phyloP scores from a whole-genome alignment of 2,329 filamentous ascomycete genomes.

The Scytalidium lignicola region DNA sequence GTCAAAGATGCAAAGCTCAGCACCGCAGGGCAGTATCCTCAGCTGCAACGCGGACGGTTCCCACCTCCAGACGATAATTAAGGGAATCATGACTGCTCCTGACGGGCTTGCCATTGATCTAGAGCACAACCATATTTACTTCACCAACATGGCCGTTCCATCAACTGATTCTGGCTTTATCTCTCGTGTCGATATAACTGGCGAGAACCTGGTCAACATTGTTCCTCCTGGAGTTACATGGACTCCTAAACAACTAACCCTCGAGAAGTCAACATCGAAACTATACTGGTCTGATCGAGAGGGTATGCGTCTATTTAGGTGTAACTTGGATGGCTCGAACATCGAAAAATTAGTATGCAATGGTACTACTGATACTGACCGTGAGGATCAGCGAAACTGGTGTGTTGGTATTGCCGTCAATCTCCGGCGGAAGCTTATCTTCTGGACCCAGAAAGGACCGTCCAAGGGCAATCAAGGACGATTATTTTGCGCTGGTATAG shows the following conservation, averaged over 20 bases:
- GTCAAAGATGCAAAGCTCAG: no score
- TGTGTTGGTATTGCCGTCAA: slow-evolving; percentile 52
- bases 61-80: no score
- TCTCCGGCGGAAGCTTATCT: slow-evolving; percentile 38
- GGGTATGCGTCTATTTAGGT: slow-evolving; percentile 35
- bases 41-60: no score
- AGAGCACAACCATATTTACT: no score
- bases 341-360: slow-evolving; percentile 29
- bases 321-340: slow-evolving; percentile 33
- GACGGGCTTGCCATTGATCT: no score
- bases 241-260: slow-evolving; percentile 42
- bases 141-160: no score
- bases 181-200: slow-evolving; percentile 33
- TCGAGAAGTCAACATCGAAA: background rate
- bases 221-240: slow-evolving; percentile 39
- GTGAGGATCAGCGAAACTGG: slow-evolving; percentile 32
- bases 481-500: slow-evolving; percentile 46
- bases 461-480: slow-evolving; percentile 45
- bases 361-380: slow-evolving; percentile 10
- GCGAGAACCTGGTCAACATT: slow-evolving; percentile 37
- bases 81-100: no score
- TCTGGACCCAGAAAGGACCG: slow-evolving; percentile 56
- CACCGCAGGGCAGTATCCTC: no score
- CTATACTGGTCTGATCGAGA: slow-evolving; percentile 42
- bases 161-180: no score